Conservation (phyloP, 1,139 yeast species). For the Protomyces arabidopsidicola region DNA sequence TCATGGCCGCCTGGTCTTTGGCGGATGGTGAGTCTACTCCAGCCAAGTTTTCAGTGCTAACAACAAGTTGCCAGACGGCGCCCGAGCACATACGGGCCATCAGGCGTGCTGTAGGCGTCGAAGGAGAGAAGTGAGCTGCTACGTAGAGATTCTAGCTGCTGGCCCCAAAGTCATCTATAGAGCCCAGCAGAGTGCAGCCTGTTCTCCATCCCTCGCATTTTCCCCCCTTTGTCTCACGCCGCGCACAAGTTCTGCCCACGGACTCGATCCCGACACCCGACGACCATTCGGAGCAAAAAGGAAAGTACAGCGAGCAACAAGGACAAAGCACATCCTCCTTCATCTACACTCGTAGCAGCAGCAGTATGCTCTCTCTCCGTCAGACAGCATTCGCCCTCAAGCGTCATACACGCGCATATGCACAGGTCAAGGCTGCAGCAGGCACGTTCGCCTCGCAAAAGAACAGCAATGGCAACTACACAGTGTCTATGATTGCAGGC, state of each 20-base stretch:
- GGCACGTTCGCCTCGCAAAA: constrained; percentile 57
- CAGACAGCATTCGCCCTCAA: background rate
- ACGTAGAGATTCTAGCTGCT: background rate
- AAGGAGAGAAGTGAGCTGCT: background rate
- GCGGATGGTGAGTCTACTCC: constrained; percentile 3
- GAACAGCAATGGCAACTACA: constrained; percentile 55
- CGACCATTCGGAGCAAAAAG: background rate
- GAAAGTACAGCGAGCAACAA: background rate
- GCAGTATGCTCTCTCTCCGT: background rate
- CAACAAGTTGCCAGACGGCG: constrained; percentile 9
- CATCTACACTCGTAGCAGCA: background rate
- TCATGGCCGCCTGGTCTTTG: constrained; percentile 16
- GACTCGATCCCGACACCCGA: too few species aligned
- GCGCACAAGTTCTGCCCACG: background rate
- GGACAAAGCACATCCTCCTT: background rate
- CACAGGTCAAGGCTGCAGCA: constrained; percentile 38
- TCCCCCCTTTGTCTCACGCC: background rate
- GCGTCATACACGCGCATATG: constrained; percentile 8
- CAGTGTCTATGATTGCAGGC: constrained; percentile 95
- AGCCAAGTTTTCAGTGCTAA: background rate
- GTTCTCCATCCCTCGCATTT: background rate
- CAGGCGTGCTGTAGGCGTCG: too few species aligned
- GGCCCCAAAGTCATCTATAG: background rate
- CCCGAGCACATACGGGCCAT: constrained; percentile 18
- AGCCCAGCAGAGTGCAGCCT: background rate